Evolutionary conservation across 1,139 yeast genomes (phyloP), one percentile per base, ranked within the genome.

Genomic region (Candida tunisiensis): DNA sequence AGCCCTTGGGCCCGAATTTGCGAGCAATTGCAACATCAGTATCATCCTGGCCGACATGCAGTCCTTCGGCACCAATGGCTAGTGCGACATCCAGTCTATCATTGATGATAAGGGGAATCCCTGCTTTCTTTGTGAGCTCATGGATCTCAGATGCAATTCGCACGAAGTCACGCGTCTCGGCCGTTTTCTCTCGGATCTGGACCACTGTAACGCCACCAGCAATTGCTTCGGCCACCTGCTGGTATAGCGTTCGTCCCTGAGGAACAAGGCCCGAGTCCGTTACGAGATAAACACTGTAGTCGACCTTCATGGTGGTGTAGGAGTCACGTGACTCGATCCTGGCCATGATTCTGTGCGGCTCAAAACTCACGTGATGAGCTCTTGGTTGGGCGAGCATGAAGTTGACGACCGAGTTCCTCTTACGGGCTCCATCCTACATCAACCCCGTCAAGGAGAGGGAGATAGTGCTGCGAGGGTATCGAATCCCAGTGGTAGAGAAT

Each of bases 21-120:
- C 95, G 51, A 1, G 69, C 91, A 16, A 60, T 37, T 2, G 50
- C 48, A 3, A 75, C 74, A 24, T 55, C 57, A 80, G 85, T 78
- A 45, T 85, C 96, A 32, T 75, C 88, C 48, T 83, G 95, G 1
- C 96, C 96, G 13, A 85, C 82, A 53, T 85, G 96, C 10, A 85
- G 75, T 19, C 93, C 93, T 33, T 83, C 94, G 1, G 93, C 93
- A 40, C 68, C 91, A 30, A 80, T 60, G 0, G 95, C 95, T 28
- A 83, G 55, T 0, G 94, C 95, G 5, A 85, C 82, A 44, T 85
- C 96, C 6, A 82, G 65, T 25, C 95, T 56, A 45, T 85, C 95
- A 43, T 85, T 82, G 42, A 85, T 83, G 19, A 85, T 69, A 36
- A 85, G 56, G 0, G 95, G 95, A 12, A 85, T 69, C 0, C 65